Percentiles rank a stretch among this genome's conserved stretches.
Evolutionary conservation across 352 stramenopile species (phyloP).

Genomic region (Phytophthora pluvialis): DNA sequence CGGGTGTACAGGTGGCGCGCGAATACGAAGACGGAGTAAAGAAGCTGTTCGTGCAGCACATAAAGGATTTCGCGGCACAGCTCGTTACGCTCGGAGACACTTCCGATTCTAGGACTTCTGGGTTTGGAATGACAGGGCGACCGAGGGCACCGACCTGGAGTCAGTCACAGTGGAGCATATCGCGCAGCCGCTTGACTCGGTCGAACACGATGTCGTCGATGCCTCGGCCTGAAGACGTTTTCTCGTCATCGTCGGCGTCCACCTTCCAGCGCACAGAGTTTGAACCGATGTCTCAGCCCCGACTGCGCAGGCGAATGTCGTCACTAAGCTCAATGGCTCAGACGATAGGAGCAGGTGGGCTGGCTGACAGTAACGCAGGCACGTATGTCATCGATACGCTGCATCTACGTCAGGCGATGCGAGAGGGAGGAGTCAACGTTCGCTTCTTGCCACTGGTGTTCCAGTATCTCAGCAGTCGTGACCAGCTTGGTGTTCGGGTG

Average conservation of each 20-base stretch:
- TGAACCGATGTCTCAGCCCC: slow-evolving; percentile 26
- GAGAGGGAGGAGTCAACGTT: slow-evolving; percentile 69
- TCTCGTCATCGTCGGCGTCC: slow-evolving; percentile 20
- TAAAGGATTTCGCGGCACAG: slow-evolving; percentile 58
- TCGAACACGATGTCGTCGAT: slow-evolving; percentile 43
- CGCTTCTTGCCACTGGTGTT: slow-evolving; percentile 78
- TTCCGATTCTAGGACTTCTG: not conserved
- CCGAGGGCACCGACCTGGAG: slow-evolving; percentile 19
- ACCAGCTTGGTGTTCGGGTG: slow-evolving; percentile 58
- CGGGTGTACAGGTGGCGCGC: slow-evolving; percentile 37
- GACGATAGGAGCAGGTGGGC: slow-evolving; percentile 19
- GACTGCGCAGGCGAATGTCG: slow-evolving; percentile 40
- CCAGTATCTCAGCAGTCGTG: slow-evolving; percentile 38
- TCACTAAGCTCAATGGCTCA: slow-evolving; percentile 51
- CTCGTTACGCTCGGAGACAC: slow-evolving; percentile 74
- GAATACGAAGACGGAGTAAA: slow-evolving; percentile 66
- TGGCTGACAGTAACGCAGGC: slow-evolving; percentile 28
- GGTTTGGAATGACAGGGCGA: slow-evolving; percentile 9
- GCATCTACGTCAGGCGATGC: slow-evolving; percentile 67
- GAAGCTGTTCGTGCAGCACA: slow-evolving; percentile 56
- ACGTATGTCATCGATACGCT: slow-evolving; percentile 78
- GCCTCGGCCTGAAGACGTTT: slow-evolving; percentile 33
- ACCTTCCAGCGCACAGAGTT: slow-evolving; percentile 13
- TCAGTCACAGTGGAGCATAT: slow-evolving; percentile 18
- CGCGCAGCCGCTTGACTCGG: slow-evolving; percentile 27